Conservation (phyloP, 2,329 filamentous ascomycete species). For the Stemphylium beticola region DNA sequence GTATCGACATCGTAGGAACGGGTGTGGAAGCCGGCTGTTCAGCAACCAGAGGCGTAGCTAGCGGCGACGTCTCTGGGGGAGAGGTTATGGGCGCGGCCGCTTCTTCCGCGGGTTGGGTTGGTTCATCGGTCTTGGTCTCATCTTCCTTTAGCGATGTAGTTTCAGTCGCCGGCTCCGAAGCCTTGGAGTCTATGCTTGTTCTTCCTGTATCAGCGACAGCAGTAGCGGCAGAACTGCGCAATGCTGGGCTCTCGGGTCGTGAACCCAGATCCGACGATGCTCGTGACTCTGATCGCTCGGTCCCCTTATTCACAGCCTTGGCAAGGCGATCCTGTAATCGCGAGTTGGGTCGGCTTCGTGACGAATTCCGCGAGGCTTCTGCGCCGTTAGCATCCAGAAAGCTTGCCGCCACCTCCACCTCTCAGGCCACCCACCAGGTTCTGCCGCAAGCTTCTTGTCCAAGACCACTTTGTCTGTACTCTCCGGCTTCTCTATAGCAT, state of each 20-base stretch:
- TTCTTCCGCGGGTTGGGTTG: conserved; percentile 38
- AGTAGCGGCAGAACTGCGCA: conserved; percentile 31
- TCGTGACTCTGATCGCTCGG: conserved; percentile 56
- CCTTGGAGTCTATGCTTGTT: conserved; percentile 53
- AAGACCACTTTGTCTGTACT: conserved; percentile 32
- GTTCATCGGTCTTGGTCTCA: conserved; percentile 17
- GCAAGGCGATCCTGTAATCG: conserved; percentile 88
- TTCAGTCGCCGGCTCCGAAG: conserved; percentile 37
- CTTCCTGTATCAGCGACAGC: conserved; percentile 47
- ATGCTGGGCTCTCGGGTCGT: conserved; percentile 61
- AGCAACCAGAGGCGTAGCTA: conserved; percentile 29
- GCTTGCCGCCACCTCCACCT: not conserved
- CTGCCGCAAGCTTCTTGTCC: conserved; percentile 40
- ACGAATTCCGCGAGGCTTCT: conserved; percentile 68
- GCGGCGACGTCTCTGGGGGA: conserved; percentile 18
- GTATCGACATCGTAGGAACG: conserved; percentile 40
- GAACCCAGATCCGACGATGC: conserved; percentile 59
- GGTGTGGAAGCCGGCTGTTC: conserved; percentile 46
- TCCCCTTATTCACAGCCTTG: conserved; percentile 80
- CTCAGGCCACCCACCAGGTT: conserved; percentile 39
- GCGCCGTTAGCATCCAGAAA: conserved; percentile 26
- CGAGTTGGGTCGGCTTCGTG: conserved; percentile 73
- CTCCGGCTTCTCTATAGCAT: conserved; percentile 45
- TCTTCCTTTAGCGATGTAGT: conserved; percentile 20
- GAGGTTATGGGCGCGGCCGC: conserved; percentile 13